These are phyloP conservation scores for Botryosphaeria agaves DNA, from an alignment of 2,329 filamentous ascomycete genomes.

Conservation along the genomic window DNA sequence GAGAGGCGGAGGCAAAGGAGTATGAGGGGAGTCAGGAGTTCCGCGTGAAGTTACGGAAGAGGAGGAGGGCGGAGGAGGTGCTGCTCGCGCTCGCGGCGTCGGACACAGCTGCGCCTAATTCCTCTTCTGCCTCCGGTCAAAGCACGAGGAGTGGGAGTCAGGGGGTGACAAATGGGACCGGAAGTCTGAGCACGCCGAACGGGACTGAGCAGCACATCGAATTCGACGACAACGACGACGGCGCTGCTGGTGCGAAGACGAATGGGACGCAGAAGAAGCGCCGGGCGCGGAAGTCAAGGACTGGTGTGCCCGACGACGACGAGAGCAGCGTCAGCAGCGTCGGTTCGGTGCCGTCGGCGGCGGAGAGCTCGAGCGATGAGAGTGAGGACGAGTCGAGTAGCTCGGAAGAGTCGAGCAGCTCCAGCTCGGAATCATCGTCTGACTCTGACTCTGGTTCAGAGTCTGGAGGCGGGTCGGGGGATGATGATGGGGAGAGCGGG, in stretches of 20 bases:
- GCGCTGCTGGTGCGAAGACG: too few relatives aligned
- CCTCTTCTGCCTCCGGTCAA: neutral
- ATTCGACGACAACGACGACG: neutral
- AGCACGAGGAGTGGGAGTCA: neutral
- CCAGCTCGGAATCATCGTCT: slow-evolving; percentile 1
- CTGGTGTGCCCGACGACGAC: slow-evolving; percentile 13
- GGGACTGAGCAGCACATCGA: neutral
- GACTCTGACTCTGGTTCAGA: too few relatives aligned
- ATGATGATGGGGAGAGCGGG: too few relatives aligned
- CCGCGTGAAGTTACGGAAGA: slow-evolving; percentile 4
- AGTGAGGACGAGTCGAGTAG: neutral
- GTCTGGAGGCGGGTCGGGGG: too few relatives aligned
- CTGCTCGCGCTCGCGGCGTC: slow-evolving; percentile 3
- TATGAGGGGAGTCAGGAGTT: slow-evolving; percentile 11
- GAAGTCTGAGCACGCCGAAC: too few relatives aligned
- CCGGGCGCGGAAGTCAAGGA: slow-evolving; percentile 14
- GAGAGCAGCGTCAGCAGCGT: slow-evolving; percentile 5
- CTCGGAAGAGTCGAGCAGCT: neutral
- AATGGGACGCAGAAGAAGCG: slow-evolving; percentile 5
- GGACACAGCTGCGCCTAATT: neutral
- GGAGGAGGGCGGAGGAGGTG: slow-evolving; percentile 5
- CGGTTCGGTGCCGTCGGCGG: neutral
- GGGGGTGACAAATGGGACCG: slow-evolving; percentile 1
- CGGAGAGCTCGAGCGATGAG: neutral
- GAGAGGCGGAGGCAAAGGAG: slow-evolving; percentile 14